phyloP scores from a whole-genome alignment of 176 grass and related monocot genomes.

The Oryza coarctata region DNA sequence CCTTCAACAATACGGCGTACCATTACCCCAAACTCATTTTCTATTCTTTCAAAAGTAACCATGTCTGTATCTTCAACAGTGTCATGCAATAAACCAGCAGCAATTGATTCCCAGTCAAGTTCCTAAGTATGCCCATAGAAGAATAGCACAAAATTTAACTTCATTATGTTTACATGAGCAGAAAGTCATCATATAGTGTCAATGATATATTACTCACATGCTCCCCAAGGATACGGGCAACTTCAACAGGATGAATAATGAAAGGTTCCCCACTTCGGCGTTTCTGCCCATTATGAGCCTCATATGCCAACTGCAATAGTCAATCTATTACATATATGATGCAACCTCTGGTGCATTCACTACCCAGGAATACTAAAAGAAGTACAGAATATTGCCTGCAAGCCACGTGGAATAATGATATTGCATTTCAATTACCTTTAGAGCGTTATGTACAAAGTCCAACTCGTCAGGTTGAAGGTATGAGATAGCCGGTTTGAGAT shows the following conservation, averaged over 20 bases:
- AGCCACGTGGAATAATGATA: conserved; percentile 15
- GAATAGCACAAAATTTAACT: conserved; percentile 33
- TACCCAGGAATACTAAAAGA: conserved; percentile 5
- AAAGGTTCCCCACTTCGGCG: conserved; percentile 95
- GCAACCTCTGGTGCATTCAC: not conserved
- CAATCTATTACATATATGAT: conserved; percentile 44
- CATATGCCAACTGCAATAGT: conserved; percentile 82
- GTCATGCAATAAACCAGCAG: conserved; percentile 96
- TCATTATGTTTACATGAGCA: conserved; percentile 30
- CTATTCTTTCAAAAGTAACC: conserved; percentile 96
- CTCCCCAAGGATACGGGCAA: conserved; percentile 92
- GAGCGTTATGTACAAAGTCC: conserved; percentile 74
- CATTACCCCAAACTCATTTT: conserved; percentile 82
- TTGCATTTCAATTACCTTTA: conserved; percentile 65
- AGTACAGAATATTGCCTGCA: not conserved
- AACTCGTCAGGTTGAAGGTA: conserved; percentile 88
- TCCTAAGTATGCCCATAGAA: conserved; percentile 61
- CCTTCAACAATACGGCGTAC: conserved; percentile 96
- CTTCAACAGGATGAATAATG: conserved; percentile 99
- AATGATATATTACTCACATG: conserved; percentile 59
- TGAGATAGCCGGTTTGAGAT: conserved; percentile 80
- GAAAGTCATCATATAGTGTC: conserved; percentile 9
- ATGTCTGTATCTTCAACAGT: conserved; percentile 97
- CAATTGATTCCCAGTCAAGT: conserved; percentile 98
- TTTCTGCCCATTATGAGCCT: conserved; percentile 93